Percentiles rank a stretch among this genome's conserved stretches.
These are phyloP conservation scores for Scedosporium apiospermum DNA, from an alignment of 2,329 filamentous ascomycete species.

Conservation along the genomic window DNA sequence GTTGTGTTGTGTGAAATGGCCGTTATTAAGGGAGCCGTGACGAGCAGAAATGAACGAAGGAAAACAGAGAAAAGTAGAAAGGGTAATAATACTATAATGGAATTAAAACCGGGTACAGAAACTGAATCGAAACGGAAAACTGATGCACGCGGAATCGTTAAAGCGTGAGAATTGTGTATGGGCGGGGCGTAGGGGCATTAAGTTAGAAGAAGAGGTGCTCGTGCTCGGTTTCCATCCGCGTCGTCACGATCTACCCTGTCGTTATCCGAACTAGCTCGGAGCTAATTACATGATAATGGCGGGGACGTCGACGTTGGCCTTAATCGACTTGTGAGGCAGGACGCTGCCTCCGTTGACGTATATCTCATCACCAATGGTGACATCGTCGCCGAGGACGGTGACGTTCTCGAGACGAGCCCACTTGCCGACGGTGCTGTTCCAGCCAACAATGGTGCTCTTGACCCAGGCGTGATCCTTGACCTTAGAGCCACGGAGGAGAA, in stretches of 20 bases:
- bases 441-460: slow-evolving; percentile 96
- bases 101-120: not conserved
- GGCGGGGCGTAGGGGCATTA: not conserved
- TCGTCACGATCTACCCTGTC: not conserved
- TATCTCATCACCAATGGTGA: slow-evolving; percentile 95
- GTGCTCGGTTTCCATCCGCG: not conserved
- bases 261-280: not conserved
- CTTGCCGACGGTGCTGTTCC: slow-evolving; percentile 91
- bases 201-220: not conserved
- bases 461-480: slow-evolving; percentile 99
- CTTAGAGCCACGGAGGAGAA: slow-evolving; percentile 80
- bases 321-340: slow-evolving; percentile 97
- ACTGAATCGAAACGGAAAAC: not conserved
- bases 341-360: slow-evolving; percentile 97
- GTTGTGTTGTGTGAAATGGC: not conserved
- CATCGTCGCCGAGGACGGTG: slow-evolving; percentile 93
- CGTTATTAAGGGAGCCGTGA: not conserved
- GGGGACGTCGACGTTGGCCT: slow-evolving; percentile 83
- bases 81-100: slow-evolving; percentile 2
- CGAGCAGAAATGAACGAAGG: not conserved
- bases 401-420: slow-evolving; percentile 98
- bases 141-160: not conserved
- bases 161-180: not conserved
- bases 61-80: not conserved
- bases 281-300: slow-evolving; percentile 54